Base-by-base conservation (phyloP, 1,284 basidiomycete genomes). In the Cerioporus squamosus region DNA sequence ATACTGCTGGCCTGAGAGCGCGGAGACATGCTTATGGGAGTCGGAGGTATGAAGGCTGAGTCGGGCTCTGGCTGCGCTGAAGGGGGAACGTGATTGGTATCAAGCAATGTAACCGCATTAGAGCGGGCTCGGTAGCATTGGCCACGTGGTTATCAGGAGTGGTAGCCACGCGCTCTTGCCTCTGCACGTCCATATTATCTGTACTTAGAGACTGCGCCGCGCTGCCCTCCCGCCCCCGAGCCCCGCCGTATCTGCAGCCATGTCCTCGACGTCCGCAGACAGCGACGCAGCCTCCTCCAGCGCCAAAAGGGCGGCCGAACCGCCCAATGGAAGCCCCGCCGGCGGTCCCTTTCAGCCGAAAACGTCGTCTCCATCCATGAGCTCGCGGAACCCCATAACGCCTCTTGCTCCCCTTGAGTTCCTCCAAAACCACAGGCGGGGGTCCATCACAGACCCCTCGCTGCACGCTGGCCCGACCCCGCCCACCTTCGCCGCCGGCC, bases 401-500 rank as follows among this genome's bases (percentile, higher is more conserved):
- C 81, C 82, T 45, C 82, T 93, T 33, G 86, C 87, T 9, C 88
- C 90, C 15, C 84, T 92, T 65, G 86, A 91, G 71, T 87, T 81
- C 70, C 81, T 91, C 26, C 88, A 91, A 72, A 89, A 83, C 59
- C 90, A 91, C 68, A 84, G 90, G 24, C 78, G 90, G 60, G 88
- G 88, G 56, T 92, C 91, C 2, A 87, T 91, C 68, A 90, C 90
- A 18, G 90, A 92, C 76, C 90, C 90, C 3, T 86, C 86, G 46
- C 79, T 91, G 52, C 89, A 90, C 74, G 84, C 85, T 54, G 68
- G 63, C 61, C 73, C 55, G 64, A 61, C 60, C 57, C 72, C 60
- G 74, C 75, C 62, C 58, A 46, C 60, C 26, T 64, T 65, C 44
- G 49, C 62, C 4, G 70, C 64, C 69, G 71, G 64, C 64, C 44